These are phyloP conservation scores for Dactylonectria macrodidyma DNA, from an alignment of 2,329 filamentous ascomycete genomes.

Conservation along the genomic window DNA sequence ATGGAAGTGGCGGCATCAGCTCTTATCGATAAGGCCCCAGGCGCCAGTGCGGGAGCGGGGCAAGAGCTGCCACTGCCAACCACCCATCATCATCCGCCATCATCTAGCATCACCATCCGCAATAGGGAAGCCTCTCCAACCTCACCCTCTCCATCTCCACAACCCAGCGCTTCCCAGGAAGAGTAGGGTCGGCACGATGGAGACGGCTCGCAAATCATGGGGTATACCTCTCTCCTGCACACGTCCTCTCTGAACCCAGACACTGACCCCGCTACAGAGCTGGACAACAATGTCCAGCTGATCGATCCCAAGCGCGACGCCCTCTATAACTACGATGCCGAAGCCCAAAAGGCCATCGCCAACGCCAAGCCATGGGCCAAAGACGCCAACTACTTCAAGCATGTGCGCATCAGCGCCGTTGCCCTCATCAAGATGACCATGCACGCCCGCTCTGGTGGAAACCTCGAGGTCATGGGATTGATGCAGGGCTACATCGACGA, in stretches of 20 bases:
- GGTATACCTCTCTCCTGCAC: conserved; percentile 32
- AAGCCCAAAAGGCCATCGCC: conserved; percentile 77
- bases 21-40: conserved; percentile 48
- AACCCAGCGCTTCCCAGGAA: conserved; percentile 28
- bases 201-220: conserved; percentile 51
- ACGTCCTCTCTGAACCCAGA: not conserved
- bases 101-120: conserved; percentile 32
- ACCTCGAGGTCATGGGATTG: conserved; percentile 95
- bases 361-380: conserved; percentile 80
- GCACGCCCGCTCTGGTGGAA: conserved; percentile 95
- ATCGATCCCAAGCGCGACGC: conserved; percentile 91
- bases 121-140: conserved; percentile 11
- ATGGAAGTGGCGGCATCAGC: conserved; percentile 17
- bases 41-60: conserved; percentile 41
- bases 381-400: conserved; percentile 91
- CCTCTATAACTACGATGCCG: conserved; percentile 86
- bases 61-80: conserved; percentile 31
- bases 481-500: conserved; percentile 96
- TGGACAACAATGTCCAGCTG: conserved; percentile 87
- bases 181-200: conserved; percentile 44
- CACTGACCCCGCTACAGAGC: conserved; percentile 69
- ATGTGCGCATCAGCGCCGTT: conserved; percentile 92
- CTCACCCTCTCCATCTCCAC: conserved; percentile 37
- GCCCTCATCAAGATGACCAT: conserved; percentile 99
- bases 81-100: conserved; percentile 28